Evolutionary conservation across 495 filamentous ascomycete species (phyloP).

Genomic region (Collariella sp.): DNA sequence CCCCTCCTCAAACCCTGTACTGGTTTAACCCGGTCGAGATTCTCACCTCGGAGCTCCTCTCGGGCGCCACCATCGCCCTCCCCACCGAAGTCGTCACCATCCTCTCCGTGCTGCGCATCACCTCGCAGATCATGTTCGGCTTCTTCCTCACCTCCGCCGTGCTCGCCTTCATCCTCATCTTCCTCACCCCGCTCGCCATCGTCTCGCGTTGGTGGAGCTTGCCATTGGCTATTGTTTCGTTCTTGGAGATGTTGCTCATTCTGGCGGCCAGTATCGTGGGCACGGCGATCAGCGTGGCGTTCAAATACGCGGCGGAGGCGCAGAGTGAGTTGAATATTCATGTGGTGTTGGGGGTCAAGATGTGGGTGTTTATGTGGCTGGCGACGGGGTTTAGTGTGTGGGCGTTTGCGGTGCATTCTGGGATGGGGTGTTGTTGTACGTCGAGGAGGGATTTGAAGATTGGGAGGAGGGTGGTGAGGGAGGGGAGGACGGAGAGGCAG

Average conservation of each 20-base stretch:
- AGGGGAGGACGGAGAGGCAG: conserved; percentile 5
- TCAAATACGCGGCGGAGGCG: conserved; percentile 60
- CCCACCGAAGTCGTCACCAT: conserved; percentile 62
- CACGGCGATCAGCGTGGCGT: conserved; percentile 72
- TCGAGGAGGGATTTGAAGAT: conserved; percentile 50
- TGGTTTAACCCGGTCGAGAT: conserved; percentile 88
- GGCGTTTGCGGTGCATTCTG: conserved; percentile 61
- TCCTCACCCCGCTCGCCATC: conserved; percentile 33
- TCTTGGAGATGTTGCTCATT: conserved; percentile 58
- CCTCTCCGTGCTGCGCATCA: conserved; percentile 63
- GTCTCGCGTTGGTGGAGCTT: conserved; percentile 42
- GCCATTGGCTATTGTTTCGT: conserved; percentile 47
- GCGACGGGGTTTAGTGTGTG: conserved; percentile 56
- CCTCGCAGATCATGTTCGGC: conserved; percentile 85
- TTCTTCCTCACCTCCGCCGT: conserved; percentile 66
- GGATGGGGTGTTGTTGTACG: conserved; percentile 66
- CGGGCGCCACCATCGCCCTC: conserved; percentile 76
- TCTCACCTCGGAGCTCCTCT: conserved; percentile 62
- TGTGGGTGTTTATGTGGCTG: conserved; percentile 90
- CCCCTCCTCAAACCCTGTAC: conserved; percentile 57
- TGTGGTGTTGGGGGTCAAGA: conserved; percentile 57
- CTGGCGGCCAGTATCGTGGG: conserved; percentile 63
- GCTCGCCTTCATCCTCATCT: conserved; percentile 54
- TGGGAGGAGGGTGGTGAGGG: conserved; percentile 28
- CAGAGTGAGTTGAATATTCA: conserved; percentile 63